Percentiles rank a stretch among this genome's conserved stretches.
Evolutionary conservation across 2,329 filamentous ascomycete genomes (phyloP).

Genomic region (Talaromyces marneffei): DNA sequence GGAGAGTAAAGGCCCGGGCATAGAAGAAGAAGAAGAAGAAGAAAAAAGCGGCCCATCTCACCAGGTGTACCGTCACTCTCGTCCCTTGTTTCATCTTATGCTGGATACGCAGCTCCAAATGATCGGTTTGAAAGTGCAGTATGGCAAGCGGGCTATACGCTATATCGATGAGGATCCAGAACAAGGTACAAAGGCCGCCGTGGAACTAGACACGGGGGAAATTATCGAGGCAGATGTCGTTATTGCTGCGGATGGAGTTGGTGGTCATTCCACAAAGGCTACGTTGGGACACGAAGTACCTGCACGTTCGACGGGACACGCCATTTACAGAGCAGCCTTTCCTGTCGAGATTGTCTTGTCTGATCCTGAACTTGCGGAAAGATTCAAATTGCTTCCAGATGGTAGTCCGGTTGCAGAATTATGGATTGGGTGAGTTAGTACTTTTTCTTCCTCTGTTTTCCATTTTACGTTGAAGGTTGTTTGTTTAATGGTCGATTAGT

Average conservation of each 20-base stretch:
- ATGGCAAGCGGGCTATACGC: constrained; percentile 2
- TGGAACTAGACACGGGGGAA: constrained; percentile 18
- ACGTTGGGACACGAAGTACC: constrained; percentile 18
- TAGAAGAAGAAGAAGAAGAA: not conserved
- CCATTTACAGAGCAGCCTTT: constrained; percentile 21
- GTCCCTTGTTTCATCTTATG: constrained; percentile 10
- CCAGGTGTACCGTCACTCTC: constrained; percentile 4
- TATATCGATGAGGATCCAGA: constrained; percentile 4
- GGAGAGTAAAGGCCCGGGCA: not conserved
- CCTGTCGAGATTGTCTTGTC: constrained; percentile 11
- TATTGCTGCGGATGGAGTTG: constrained; percentile 29
- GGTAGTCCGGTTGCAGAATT: not conserved
- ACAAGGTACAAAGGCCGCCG: constrained; percentile 15
- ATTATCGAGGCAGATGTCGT: constrained; percentile 25
- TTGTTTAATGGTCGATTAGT: not conserved
- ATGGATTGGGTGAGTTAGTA: not conserved
- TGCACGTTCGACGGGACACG: constrained; percentile 22
- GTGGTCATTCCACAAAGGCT: constrained; percentile 22
- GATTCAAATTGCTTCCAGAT: not conserved
- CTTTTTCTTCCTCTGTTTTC: not conserved
- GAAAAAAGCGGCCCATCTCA: not conserved
- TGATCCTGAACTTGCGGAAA: constrained; percentile 5
- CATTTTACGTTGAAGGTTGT: too few relatives aligned
- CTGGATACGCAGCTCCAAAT: constrained; percentile 7
- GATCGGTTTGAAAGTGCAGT: constrained; percentile 7